Evolutionary conservation across 805 yeast genomes (phyloP).

Genomic region (Wickerhamiella nectarea): DNA sequence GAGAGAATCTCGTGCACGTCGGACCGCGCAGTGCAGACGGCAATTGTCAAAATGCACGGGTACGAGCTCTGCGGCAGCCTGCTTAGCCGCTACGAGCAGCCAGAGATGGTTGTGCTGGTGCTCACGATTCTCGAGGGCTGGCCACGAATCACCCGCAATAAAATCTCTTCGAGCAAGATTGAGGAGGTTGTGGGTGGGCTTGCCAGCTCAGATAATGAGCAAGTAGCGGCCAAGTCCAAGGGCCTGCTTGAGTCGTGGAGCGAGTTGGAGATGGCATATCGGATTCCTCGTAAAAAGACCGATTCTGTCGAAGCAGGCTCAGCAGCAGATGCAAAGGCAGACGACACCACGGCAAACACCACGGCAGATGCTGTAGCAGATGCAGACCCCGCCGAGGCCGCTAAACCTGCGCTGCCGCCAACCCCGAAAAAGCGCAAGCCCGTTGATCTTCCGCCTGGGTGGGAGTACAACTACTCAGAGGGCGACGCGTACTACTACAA

Average conservation of each 20-base stretch:
- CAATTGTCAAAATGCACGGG: constrained; percentile 71
- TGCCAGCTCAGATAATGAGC: constrained; percentile 19
- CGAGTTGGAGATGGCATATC: constrained; percentile 61
- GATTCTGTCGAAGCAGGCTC: no score
- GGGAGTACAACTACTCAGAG: constrained; percentile 43
- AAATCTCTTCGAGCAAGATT: constrained; percentile 59
- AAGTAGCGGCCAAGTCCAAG: constrained; percentile 29
- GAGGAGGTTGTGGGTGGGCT: constrained; percentile 46
- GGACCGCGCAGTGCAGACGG: constrained; percentile 38
- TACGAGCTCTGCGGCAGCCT: constrained; percentile 61
- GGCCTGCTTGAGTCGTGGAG: constrained; percentile 56
- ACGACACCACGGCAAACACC: no score
- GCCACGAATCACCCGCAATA: constrained; percentile 65
- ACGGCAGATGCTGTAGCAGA: neutral
- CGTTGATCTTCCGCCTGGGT: constrained; percentile 40
- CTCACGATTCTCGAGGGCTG: constrained; percentile 46
- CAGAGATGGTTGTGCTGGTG: constrained; percentile 34
- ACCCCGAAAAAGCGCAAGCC: neutral
- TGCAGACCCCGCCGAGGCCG: neutral
- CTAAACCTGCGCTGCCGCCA: neutral
- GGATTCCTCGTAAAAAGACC: constrained; percentile 53
- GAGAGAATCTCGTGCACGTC: constrained; percentile 48
- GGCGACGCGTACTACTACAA: constrained; percentile 43
- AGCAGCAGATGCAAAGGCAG: no score
- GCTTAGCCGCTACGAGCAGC: constrained; percentile 33